Percentiles rank a stretch among this genome's conserved stretches.
phyloP scores from a whole-genome alignment of 768 basidiomycete species.

The Mycena indigotica region DNA sequence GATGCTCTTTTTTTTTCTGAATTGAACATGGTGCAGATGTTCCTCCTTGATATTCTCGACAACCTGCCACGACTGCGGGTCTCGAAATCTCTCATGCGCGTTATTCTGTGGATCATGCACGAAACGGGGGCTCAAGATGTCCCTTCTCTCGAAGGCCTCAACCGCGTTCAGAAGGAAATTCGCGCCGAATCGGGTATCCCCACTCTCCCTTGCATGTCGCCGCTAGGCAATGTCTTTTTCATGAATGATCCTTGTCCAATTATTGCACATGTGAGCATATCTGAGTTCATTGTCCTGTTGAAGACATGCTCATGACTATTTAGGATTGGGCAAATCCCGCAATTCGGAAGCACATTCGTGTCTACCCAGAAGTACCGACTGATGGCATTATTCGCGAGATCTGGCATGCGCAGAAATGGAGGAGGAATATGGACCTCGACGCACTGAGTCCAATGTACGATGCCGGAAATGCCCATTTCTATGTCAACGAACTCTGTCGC shows the following conservation, averaged over 20 bases:
- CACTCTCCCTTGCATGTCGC: neutral
- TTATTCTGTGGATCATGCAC: constrained; percentile 9
- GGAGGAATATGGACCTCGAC: constrained; percentile 14
- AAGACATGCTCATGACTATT: neutral
- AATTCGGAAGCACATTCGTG: no score
- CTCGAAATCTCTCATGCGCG: constrained; percentile 9
- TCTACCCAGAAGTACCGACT: no score
- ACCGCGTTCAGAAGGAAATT: no score
- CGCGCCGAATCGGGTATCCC: constrained; percentile 5
- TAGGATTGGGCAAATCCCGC: constrained; percentile 37
- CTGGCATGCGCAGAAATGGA: no score
- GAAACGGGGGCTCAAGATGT: constrained; percentile 1
- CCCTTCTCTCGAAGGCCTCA: no score
- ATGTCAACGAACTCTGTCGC: constrained; percentile 1
- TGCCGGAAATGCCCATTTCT: no score
- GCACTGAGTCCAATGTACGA: constrained; percentile 10
- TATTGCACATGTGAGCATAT: constrained; percentile 7
- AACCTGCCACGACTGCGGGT: constrained; percentile 9
- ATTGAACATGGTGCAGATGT: constrained; percentile 11
- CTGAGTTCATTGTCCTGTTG: no score
- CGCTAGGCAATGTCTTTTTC: constrained; percentile 12
- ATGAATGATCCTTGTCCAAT: constrained; percentile 11
- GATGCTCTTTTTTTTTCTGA: neutral
- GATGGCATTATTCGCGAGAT: no score
- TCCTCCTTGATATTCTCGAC: constrained; percentile 13